phyloP scores from a whole-genome alignment of 805 yeast genomes.

The Blastobotrys robertii region DNA sequence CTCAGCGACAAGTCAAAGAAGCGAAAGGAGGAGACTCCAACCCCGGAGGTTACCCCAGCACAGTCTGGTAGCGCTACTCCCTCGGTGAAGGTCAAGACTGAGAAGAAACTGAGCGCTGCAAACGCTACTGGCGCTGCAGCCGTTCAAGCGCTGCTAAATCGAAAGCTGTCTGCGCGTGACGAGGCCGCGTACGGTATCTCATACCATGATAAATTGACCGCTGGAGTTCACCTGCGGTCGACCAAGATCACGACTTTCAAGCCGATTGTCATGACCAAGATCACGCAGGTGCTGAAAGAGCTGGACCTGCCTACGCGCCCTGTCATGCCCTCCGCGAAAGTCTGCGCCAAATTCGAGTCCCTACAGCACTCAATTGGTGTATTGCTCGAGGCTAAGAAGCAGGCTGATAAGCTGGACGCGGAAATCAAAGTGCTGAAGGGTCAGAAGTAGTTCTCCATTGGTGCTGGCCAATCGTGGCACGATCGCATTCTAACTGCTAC shows the following conservation, averaged over 20 bases:
- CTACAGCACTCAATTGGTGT: constrained; percentile 59
- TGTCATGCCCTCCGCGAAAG: constrained; percentile 74
- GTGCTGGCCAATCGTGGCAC: too few relatives aligned
- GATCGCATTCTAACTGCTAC: too few relatives aligned
- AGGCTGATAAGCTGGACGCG: constrained; percentile 76
- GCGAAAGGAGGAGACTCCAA: constrained; percentile 18
- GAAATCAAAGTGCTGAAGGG: constrained; percentile 43
- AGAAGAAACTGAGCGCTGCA: constrained; percentile 1
- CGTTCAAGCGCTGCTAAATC: constrained; percentile 29
- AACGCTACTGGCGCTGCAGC: constrained; percentile 6
- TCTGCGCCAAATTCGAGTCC: constrained; percentile 68
- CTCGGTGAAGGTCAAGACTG: constrained; percentile 1
- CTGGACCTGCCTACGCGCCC: constrained; percentile 74
- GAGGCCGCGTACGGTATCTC: constrained; percentile 77
- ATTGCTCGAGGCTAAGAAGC: constrained; percentile 74
- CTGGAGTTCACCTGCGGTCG: constrained; percentile 81
- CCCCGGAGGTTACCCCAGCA: constrained; percentile 1
- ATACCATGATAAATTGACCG: constrained; percentile 46
- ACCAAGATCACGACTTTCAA: constrained; percentile 67
- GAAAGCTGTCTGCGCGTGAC: constrained; percentile 61
- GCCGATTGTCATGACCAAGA: constrained; percentile 61
- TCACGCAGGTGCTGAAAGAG: constrained; percentile 58
- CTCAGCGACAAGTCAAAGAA: constrained; percentile 56
- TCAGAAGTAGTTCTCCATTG: background rate
- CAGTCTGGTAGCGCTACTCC: background rate